Base-by-base conservation (phyloP, 352 stramenopile genomes). In the Blastocystis sp. region DNA sequence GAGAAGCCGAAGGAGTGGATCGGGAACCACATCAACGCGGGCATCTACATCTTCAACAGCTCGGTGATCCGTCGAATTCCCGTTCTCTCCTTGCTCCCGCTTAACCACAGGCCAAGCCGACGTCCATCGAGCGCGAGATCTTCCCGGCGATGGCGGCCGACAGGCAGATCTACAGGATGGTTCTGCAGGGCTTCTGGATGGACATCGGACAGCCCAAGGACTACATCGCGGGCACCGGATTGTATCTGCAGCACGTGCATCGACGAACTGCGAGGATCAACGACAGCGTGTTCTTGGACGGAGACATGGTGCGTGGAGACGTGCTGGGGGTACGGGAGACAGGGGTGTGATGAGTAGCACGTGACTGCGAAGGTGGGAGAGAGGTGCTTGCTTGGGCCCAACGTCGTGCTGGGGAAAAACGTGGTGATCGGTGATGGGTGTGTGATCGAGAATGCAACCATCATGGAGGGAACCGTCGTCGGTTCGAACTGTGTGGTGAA, bases 121-220 rank as follows among this genome's bases (percentile, higher is more conserved):
- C 94, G 34, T 96, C 94, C 18, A 96, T 96, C 80, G 94, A 96
- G 89, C 94, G 94, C 87, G 94, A 96, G 90, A 92, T 96, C 50
- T 96, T 96, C 89, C 94, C 94, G 39, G 93, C 94, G 69, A 96
- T 96, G 93, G 94, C 94, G 11, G 93, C 93, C 11, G 94, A 96
- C 62, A 93, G 93, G 54, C 94, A 95, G 69, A 76, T 96, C 7
- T 96, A 91, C 90, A 93, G 93, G 54, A 95, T 96, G 93, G 91
- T 94, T 62, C 87, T 96, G 61, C 92, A 92, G 1, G 94, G 94
- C 15, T 96, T 95, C 91, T 96, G 94, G 94, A 96, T 95, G 93
- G 94, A 96, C 64, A 94, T 96, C 54, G 94, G 94, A 13, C 93
- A 96, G 91, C 94, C 94, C 50, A 96, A 95, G 90, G 90, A 96